Evolutionary conservation across 2,329 filamentous ascomycete genomes (phyloP).

Genomic region (Fusarium musae): DNA sequence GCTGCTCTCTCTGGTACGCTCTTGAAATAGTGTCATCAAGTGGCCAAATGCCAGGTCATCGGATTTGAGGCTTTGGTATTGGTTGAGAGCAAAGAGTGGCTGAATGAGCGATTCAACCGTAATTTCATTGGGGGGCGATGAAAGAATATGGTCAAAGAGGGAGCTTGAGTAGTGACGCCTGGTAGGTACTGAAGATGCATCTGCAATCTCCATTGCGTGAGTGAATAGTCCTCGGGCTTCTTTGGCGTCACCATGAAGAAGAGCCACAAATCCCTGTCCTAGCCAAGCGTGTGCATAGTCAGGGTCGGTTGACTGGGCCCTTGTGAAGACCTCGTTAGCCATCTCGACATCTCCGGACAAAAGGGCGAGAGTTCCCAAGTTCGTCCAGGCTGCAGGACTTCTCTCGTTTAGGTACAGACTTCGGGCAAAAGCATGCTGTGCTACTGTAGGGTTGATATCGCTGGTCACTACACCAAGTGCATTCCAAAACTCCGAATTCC

Average conservation of each 20-base stretch:
- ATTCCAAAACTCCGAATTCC: constrained; percentile 98
- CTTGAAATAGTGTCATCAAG: constrained; percentile 81
- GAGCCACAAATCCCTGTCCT: constrained; percentile 87
- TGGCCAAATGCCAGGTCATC: constrained; percentile 79
- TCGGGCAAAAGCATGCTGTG: constrained; percentile 92
- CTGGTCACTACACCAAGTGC: constrained; percentile 92
- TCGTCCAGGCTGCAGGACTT: constrained; percentile 87
- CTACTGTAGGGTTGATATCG: constrained; percentile 83
- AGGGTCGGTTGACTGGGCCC: constrained; percentile 92
- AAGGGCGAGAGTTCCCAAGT: constrained; percentile 87
- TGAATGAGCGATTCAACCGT: constrained; percentile 77
- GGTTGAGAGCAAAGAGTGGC: constrained; percentile 87
- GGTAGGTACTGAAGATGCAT: constrained; percentile 76
- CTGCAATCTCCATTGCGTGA: constrained; percentile 92
- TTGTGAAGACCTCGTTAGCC: constrained; percentile 90
- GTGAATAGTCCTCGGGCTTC: constrained; percentile 89
- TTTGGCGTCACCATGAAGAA: constrained; percentile 76
- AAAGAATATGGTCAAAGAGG: constrained; percentile 82
- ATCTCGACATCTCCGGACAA: constrained; percentile 84
- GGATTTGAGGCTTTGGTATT: constrained; percentile 78
- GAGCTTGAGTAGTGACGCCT: constrained; percentile 84
- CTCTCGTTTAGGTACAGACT: constrained; percentile 93
- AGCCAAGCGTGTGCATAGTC: constrained; percentile 95
- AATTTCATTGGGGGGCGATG: constrained; percentile 58
- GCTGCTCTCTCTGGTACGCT: constrained; percentile 77